Evolutionary conservation across 2,329 filamentous ascomycete genomes (phyloP), one percentile per base, ranked within the genome.

Genomic region (Fusarium anguioides): DNA sequence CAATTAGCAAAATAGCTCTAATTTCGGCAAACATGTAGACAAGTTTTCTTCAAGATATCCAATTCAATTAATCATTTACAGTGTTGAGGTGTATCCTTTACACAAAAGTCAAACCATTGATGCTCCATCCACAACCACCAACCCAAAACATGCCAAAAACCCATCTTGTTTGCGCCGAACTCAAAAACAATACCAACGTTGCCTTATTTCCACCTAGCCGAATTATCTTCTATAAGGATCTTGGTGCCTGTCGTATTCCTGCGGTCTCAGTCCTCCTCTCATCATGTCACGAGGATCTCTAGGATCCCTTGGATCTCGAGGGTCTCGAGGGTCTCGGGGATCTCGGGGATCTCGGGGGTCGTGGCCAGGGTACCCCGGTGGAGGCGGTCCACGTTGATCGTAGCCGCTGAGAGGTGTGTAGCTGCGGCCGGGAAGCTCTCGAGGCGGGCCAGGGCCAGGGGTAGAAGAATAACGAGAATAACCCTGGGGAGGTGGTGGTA

Each of bases 401-500:
- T 83, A 84, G 3, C 74, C 68, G 4, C 73, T 68, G 6, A 77
- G 79, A 5, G 83, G 82, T 3, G 83, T 84, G 68, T 82, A 84
- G 68, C 81, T 83, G 20, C 83, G 79, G 2, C 75, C 75, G 2
- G 79, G 78, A 18, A 79, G 76, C 11, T 83, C 79, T 40, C 82
- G 78, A 44, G 79, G 76, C 27, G 77, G 77, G 12, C 74, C 76
- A 7, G 81, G 80, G 3, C 74, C 79, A 3, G 83, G 79, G 5
- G 82, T 81, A 15, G 76, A 80, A 10, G 78, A 75, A 64, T 84
- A 84, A 8, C 82, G 79, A 20, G 78, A 66, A 64, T 83, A 85
- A 4, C 76, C 71, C 60, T 81, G 81, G 0, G 71, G 67, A 11
- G 74, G 74, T 5, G 79, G 78, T 5, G 80, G 77, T 21, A 79